Percentiles rank a stretch among this genome's conserved stretches.
Conservation (phyloP, 352 stramenopile genomes). For the Phytophthora citrophthora region DNA sequence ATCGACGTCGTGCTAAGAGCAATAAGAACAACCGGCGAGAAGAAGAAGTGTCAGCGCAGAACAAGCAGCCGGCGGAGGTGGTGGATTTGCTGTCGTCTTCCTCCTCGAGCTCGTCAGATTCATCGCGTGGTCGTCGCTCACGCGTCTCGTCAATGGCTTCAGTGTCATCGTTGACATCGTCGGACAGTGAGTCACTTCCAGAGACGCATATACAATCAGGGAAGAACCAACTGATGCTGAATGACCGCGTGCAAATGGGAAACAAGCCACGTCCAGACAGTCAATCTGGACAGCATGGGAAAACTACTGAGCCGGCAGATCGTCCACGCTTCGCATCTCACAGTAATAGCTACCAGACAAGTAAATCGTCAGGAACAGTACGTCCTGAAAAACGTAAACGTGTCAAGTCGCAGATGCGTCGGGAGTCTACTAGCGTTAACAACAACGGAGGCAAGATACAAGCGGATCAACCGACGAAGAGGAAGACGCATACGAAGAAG, state of each 20-base stretch:
- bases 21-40: not conserved
- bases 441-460: conserved; percentile 4
- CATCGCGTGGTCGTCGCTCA: not conserved
- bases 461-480: conserved; percentile 1
- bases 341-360: not conserved
- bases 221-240: conserved; percentile 21
- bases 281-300: not conserved
- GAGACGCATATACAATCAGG: not conserved
- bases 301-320: not conserved
- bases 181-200: conserved; percentile 2
- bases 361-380: not conserved
- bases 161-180: conserved; percentile 17
- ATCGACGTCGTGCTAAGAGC: not conserved
- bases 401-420: conserved; percentile 10
- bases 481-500: conserved; percentile 6
- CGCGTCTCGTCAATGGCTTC: conserved; percentile 12
- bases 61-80: conserved; percentile 7
- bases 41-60: not conserved
- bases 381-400: conserved; percentile 22
- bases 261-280: not conserved
- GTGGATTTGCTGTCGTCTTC: conserved; percentile 34
- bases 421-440: conserved; percentile 1
- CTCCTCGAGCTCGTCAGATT: conserved; percentile 27
- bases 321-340: not conserved
- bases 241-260: conserved; percentile 5